These are phyloP conservation scores for Fusarium luffae DNA, from an alignment of 2,329 filamentous ascomycete genomes.

Conservation along the genomic window DNA sequence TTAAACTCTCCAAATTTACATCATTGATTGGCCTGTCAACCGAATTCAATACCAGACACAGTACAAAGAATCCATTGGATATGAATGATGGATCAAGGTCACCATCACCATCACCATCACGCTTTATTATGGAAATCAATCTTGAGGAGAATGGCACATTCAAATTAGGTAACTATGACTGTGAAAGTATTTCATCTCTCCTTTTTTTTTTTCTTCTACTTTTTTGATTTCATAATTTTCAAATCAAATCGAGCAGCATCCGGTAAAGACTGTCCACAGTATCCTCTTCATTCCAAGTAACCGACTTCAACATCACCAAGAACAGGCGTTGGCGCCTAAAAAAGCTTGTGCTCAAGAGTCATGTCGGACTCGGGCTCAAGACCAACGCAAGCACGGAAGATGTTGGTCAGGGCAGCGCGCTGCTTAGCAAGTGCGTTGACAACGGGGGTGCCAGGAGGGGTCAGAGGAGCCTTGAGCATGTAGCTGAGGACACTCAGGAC, in stretches of 20 bases:
- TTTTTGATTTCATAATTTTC: slow-evolving; percentile 2
- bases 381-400: slow-evolving; percentile 97
- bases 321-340: slow-evolving; percentile 59
- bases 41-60: not conserved
- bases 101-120: not conserved
- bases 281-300: slow-evolving; percentile 8
- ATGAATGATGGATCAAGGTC: not conserved
- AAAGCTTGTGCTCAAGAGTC: slow-evolving; percentile 98
- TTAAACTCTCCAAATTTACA: not conserved
- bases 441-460: slow-evolving; percentile 92
- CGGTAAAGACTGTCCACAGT: slow-evolving; percentile 32
- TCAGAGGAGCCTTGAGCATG: slow-evolving; percentile 97
- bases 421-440: slow-evolving; percentile 97
- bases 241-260: slow-evolving; percentile 6
- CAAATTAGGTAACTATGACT: slow-evolving; percentile 39
- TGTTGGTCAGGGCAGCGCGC: slow-evolving; percentile 93
- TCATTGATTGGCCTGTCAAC: slow-evolving; percentile 10
- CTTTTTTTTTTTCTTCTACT: slow-evolving; percentile 29
- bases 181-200: slow-evolving; percentile 35
- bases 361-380: slow-evolving; percentile 98
- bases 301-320: not conserved
- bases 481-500: slow-evolving; percentile 97
- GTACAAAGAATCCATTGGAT: not conserved
- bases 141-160: slow-evolving; percentile 39
- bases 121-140: not conserved